A percentile compares a stretch with the other conserved stretches of the same genome.
Evolutionary conservation across 352 stramenopile species (phyloP).

Genomic region (Phytophthora sansomeana): DNA sequence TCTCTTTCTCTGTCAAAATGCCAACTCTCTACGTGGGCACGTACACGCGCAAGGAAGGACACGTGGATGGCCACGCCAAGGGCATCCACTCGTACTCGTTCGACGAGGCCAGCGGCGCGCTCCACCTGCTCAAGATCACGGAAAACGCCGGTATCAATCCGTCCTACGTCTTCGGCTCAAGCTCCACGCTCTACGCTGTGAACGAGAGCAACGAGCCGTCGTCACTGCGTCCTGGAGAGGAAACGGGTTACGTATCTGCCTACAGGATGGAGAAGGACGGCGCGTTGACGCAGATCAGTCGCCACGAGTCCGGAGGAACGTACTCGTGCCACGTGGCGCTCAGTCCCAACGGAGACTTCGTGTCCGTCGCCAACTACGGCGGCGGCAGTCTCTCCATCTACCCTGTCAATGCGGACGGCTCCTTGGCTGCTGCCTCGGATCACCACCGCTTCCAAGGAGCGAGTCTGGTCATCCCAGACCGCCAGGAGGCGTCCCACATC

Average conservation of each 20-base stretch:
- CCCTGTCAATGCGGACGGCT: constrained; percentile 64
- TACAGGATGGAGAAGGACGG: constrained; percentile 55
- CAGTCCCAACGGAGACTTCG: constrained; percentile 52
- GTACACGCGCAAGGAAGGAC: constrained; percentile 83
- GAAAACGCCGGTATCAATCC: constrained; percentile 73
- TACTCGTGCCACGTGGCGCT: constrained; percentile 76
- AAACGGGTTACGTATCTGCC: constrained; percentile 69
- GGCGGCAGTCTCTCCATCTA: constrained; percentile 70
- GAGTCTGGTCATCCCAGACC: constrained; percentile 58
- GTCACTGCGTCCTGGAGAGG: constrained; percentile 24
- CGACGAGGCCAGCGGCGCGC: constrained; percentile 52
- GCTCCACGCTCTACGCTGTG: constrained; percentile 60
- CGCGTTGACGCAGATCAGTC: constrained; percentile 52
- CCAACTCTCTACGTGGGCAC: constrained; percentile 80
- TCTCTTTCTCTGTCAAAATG: constrained; percentile 21
- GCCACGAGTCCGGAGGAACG: constrained; percentile 58
- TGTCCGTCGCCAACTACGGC: constrained; percentile 80
- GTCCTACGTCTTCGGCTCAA: constrained; percentile 62
- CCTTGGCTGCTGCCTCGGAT: constrained; percentile 50
- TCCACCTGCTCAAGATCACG: constrained; percentile 57
- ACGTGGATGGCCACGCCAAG: constrained; percentile 81
- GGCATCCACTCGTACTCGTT: constrained; percentile 78
- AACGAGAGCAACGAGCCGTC: constrained; percentile 75
- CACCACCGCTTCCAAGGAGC: constrained; percentile 52
- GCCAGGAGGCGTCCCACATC: constrained; percentile 79